Conservation (phyloP, 257 asterid species). For the Nicotiana undulata region DNA sequence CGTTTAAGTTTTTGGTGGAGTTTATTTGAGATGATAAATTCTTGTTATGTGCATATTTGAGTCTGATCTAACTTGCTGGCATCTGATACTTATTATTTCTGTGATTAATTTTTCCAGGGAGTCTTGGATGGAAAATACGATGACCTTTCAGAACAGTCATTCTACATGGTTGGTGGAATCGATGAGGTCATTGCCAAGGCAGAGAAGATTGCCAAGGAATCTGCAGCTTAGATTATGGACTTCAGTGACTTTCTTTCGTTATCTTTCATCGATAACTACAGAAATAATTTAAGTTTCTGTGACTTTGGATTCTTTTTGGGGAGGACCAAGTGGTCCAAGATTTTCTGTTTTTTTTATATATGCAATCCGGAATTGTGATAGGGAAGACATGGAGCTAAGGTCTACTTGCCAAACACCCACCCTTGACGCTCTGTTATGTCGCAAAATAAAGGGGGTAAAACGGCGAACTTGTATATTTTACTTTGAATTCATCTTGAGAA, state of each 20-base stretch:
- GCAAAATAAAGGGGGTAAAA: conserved; percentile 39
- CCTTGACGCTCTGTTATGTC: conserved; percentile 28
- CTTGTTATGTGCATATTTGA: background rate
- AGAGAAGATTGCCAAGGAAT: conserved; percentile 93
- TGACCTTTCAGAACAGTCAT: conserved; percentile 85
- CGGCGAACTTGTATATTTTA: conserved; percentile 50
- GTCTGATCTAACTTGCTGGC: background rate
- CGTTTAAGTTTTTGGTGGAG: background rate
- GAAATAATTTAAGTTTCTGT: conserved; percentile 51
- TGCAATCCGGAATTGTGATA: conserved; percentile 26
- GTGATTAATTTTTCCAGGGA: conserved; percentile 36
- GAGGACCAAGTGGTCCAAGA: conserved; percentile 26
- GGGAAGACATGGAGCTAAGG: conserved; percentile 27
- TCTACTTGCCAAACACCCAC: conserved; percentile 30
- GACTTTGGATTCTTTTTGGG: conserved; percentile 24
- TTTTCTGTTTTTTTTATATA: conserved; percentile 22
- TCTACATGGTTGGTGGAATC: conserved; percentile 98
- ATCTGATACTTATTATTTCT: background rate
- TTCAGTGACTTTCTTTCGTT: conserved; percentile 13
- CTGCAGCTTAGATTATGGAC: conserved; percentile 45
- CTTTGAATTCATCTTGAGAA: conserved; percentile 22
- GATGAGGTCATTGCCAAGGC: conserved; percentile 95
- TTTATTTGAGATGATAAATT: background rate
- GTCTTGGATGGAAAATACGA: conserved; percentile 91
- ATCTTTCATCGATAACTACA: conserved; percentile 35